Conservation (phyloP, 164 flowering plant genomes). For the Tetrastigma voinierianum region DNA sequence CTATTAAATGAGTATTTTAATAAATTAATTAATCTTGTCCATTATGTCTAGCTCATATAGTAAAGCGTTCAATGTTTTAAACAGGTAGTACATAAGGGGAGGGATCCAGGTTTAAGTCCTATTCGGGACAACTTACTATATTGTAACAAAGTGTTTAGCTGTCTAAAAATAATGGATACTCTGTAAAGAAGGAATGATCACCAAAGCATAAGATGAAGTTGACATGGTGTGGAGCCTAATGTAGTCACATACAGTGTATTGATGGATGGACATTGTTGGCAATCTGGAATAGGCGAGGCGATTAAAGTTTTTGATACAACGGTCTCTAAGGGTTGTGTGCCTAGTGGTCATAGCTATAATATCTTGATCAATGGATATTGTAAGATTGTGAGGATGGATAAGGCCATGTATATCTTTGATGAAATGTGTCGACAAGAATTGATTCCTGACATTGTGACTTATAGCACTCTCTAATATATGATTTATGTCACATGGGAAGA, state of each 20-base stretch:
- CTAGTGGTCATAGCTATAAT: conserved; percentile 4
- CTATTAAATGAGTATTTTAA: too few species aligned
- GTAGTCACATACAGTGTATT: not conserved
- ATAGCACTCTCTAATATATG: conserved; percentile 1
- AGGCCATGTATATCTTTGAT: conserved; percentile 3
- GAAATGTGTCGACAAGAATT: not conserved
- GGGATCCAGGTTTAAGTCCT: too few species aligned
- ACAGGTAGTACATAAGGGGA: too few species aligned
- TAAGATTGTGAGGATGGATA: not conserved
- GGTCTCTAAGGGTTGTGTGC: not conserved
- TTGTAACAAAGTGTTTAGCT: too few species aligned
- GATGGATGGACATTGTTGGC: too few species aligned
- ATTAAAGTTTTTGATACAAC: not conserved
- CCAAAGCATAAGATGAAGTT: not conserved
- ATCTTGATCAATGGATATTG: conserved; percentile 13
- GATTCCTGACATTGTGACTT: too few species aligned
- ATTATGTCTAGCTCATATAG: too few species aligned
- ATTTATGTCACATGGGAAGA: conserved; percentile 1
- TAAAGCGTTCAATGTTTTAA: too few species aligned
- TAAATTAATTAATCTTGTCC: too few species aligned
- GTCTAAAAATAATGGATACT: too few species aligned
- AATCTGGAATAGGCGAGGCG: conserved; percentile 4
- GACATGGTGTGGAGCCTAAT: not conserved
- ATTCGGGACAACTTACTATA: too few species aligned
- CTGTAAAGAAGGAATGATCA: conserved; percentile 5